phyloP scores from a whole-genome alignment of 2,329 filamentous ascomycete species.

The Fusarium verrucosum region DNA sequence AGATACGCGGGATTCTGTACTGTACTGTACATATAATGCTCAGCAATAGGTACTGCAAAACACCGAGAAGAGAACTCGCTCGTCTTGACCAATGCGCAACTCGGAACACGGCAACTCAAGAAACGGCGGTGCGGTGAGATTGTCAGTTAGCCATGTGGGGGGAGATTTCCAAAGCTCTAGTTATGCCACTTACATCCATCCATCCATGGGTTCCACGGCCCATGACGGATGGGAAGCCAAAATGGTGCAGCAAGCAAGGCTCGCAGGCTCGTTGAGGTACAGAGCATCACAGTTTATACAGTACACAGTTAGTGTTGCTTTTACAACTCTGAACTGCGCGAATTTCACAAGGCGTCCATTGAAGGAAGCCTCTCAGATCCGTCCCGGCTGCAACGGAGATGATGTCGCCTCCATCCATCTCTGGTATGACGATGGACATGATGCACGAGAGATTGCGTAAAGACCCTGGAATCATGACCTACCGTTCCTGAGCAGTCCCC shows the following conservation, averaged over 20 bases:
- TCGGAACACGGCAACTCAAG: conserved; percentile 45
- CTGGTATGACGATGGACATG: conserved; percentile 9
- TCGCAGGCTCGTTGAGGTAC: conserved; percentile 14
- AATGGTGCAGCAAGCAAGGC: conserved; percentile 19
- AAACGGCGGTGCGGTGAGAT: conserved; percentile 42
- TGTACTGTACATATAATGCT: not conserved
- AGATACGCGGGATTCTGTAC: conserved; percentile 28
- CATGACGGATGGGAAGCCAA: conserved; percentile 10
- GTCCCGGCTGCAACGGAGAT: conserved; percentile 14
- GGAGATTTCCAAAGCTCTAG: conserved; percentile 31
- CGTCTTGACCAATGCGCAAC: conserved; percentile 22
- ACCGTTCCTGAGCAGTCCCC: conserved; percentile 2
- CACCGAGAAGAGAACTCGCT: conserved; percentile 5
- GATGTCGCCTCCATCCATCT: conserved; percentile 11
- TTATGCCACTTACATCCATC: conserved; percentile 28
- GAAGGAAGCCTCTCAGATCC: conserved; percentile 3
- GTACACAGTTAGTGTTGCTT: conserved; percentile 9
- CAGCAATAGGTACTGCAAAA: not conserved
- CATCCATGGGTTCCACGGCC: conserved; percentile 17
- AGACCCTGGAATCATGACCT: conserved; percentile 14
- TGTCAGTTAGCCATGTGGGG: conserved; percentile 39
- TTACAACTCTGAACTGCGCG: conserved; percentile 24
- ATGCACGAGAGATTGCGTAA: conserved; percentile 31
- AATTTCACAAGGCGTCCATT: too few species aligned
- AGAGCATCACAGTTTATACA: conserved; percentile 19